Base-by-base conservation (phyloP, 1,284 basidiomycete genomes). In the Cutaneotrichosporon curvatum region DNA sequence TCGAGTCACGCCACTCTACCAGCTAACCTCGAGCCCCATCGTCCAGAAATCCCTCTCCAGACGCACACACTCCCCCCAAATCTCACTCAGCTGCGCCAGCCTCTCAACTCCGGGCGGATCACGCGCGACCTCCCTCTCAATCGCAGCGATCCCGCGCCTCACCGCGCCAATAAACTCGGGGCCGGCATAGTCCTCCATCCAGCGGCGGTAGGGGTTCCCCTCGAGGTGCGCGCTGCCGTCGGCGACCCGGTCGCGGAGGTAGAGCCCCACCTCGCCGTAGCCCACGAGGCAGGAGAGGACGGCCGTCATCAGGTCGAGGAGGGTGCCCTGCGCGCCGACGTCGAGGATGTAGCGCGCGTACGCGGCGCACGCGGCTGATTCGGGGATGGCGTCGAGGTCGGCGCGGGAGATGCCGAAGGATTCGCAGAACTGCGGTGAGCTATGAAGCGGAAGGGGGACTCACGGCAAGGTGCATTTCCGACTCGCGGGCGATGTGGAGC, bases 1-100 rank as follows among this genome's bases (percentile, higher is more conserved):
- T n/a, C n/a, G n/a, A n/a, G n/a, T n/a, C n/a, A n/a, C 12, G 25
- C 25, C 25, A 12, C 32, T 39, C 47, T 52, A 53, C 40, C 35
- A 31, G 12, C 19, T 22, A 19, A 34, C 36, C 4, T 52, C 43
- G 14, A 72, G 40, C 2, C 68, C 70, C 68, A 71, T 71, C 28
- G 92, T 85, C 91, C 91, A 96, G 69, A 96, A 95, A 2, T 79
- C 81, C 53, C 80, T 84, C 71, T 96, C 91, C 32, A 96, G 74
- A 37, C 75, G 68, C 0, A 87, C 83, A 60, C 85, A 88, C 50
- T 80, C 79, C 57, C 81, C 76, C 85, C 88, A 96, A 4, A 90
- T 80, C 15, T 70, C 61, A 40, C 77, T 75, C 78, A 91, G 85
- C 57, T 84, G 81, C 5, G 73, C 73, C 32, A 89, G 75, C 37